phyloP scores from a whole-genome alignment of 768 basidiomycete species.

The Kwoniella europaea region DNA sequence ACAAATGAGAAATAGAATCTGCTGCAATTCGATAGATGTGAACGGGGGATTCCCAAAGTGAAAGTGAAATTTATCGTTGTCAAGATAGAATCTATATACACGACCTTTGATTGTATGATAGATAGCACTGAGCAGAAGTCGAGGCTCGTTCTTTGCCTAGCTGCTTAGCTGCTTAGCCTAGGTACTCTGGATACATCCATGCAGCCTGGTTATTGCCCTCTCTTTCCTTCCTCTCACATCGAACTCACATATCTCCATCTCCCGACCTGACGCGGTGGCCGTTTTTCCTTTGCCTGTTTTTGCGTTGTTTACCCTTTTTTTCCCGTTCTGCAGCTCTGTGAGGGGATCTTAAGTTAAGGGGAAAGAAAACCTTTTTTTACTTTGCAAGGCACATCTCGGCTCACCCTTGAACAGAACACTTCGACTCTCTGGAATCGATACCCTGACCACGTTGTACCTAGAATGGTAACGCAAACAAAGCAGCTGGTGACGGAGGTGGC shows the following conservation, averaged over 20 bases:
- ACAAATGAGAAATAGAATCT: neutral
- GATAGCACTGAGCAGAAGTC: neutral
- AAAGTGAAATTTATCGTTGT: neutral
- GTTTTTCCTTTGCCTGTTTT: neutral
- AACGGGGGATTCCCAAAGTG: too few relatives aligned
- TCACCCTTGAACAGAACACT: too few relatives aligned
- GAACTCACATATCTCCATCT: too few relatives aligned
- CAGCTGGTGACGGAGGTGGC: too few relatives aligned
- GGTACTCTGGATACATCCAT: neutral
- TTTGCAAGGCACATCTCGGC: neutral
- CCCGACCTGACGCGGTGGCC: neutral
- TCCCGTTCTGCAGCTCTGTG: neutral
- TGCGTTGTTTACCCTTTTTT: conserved; percentile 2
- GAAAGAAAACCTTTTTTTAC: neutral
- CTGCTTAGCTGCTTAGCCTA: neutral
- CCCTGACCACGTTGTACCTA: too few relatives aligned
- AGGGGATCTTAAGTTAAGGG: too few relatives aligned
- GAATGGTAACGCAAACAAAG: too few relatives aligned
- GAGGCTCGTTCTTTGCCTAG: neutral
- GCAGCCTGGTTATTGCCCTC: neutral
- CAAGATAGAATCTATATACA: too few relatives aligned
- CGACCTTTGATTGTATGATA: too few relatives aligned
- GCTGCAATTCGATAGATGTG: too few relatives aligned
- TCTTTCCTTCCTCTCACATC: neutral
- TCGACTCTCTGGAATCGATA: too few relatives aligned